These are phyloP conservation scores for Dothideomycetes sp. DNA, from an alignment of 2,329 filamentous ascomycete genomes.

Conservation along the genomic window DNA sequence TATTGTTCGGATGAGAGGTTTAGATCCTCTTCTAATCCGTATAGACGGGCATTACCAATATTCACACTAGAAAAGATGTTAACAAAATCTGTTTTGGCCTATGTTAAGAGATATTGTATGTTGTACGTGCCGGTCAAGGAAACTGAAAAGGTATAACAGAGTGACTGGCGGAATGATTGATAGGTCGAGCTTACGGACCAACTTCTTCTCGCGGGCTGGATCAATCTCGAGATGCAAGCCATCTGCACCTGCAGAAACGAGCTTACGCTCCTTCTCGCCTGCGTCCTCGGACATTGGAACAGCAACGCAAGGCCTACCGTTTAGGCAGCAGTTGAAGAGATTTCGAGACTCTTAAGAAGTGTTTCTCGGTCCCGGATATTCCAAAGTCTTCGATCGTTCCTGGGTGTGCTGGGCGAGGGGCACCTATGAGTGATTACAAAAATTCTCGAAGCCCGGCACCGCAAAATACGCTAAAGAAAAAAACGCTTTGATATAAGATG, in stretches of 20 bases:
- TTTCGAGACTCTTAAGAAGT: no score
- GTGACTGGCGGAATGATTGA: slow-evolving; percentile 60
- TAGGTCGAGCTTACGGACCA: slow-evolving; percentile 57
- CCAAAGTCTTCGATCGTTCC: no score
- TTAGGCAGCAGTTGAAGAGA: no score
- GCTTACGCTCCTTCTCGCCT: background rate
- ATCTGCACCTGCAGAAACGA: slow-evolving; percentile 1
- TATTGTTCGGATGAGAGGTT: slow-evolving; percentile 56
- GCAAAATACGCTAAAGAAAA: no score
- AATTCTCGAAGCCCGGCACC: no score
- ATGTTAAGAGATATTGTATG: background rate
- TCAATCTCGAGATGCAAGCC: slow-evolving; percentile 8
- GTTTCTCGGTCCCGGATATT: no score
- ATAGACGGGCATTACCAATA: slow-evolving; percentile 55
- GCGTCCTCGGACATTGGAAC: background rate
- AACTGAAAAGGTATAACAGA: slow-evolving; percentile 64
- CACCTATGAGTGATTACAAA: no score
- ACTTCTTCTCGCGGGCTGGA: slow-evolving; percentile 24
- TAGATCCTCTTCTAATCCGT: slow-evolving; percentile 54
- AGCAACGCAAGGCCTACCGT: no score
- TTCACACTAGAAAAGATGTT: slow-evolving; percentile 20
- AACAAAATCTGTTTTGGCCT: no score
- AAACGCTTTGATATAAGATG: no score
- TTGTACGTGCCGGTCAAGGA: slow-evolving; percentile 60
- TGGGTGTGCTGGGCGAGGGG: no score